Conservation (phyloP, 352 stramenopile genomes). For the Aphanomyces astaci region DNA sequence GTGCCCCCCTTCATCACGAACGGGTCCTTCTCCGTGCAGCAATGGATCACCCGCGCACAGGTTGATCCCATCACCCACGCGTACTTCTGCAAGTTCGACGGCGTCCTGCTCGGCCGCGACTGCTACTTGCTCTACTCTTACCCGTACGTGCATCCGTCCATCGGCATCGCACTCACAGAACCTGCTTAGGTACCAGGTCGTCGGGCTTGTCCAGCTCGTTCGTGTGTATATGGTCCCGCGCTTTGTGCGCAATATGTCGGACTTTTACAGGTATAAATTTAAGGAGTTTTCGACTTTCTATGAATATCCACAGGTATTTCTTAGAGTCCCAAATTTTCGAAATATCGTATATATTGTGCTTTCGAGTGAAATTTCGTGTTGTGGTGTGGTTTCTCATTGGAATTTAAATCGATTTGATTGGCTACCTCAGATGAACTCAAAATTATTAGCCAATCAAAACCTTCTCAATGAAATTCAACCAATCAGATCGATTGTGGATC, state of each 20-base stretch:
- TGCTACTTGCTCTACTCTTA: slow-evolving; percentile 70
- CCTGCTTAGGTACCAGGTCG: slow-evolving; percentile 43
- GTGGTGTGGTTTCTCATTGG: no score
- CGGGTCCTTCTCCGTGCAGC: slow-evolving; percentile 43
- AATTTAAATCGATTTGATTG: no score
- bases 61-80: background rate
- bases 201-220: slow-evolving; percentile 55
- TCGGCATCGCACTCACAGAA: background rate
- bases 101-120: slow-evolving; percentile 29
- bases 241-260: slow-evolving; percentile 64
- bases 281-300: no score
- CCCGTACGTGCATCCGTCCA: slow-evolving; percentile 32
- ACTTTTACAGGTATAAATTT: slow-evolving; percentile 74
- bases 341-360: no score
- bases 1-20: slow-evolving; percentile 41
- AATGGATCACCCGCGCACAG: slow-evolving; percentile 58
- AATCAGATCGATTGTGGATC: no score
- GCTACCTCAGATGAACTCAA: no score
- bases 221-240: slow-evolving; percentile 72
- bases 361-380: no score
- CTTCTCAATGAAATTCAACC: no score
- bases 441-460: no score
- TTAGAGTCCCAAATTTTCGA: no score
- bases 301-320: no score
- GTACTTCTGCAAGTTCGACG: slow-evolving; percentile 31